These are phyloP conservation scores for Gossypium bickii DNA, from an alignment of 345 rosid species.

Conservation along the genomic window DNA sequence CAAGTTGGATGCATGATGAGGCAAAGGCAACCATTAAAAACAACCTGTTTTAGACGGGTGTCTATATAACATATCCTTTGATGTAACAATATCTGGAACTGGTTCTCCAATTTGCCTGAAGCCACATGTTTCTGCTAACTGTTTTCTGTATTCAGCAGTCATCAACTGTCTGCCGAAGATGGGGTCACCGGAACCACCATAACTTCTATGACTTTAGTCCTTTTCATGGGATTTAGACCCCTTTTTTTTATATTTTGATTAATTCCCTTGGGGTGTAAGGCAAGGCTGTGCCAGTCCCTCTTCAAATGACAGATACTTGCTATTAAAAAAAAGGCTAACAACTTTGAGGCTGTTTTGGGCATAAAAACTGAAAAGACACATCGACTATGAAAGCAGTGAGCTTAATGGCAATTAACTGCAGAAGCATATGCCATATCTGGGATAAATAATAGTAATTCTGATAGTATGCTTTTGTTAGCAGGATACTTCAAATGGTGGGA, in stretches of 20 bases:
- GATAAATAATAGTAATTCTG: not conserved
- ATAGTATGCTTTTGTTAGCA: not conserved
- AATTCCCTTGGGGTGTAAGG: conserved; percentile 26
- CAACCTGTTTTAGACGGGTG: conserved; percentile 73
- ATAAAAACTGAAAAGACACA: not conserved
- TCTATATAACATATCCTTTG: conserved; percentile 58
- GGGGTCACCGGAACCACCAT: conserved; percentile 62
- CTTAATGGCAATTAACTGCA: not conserved
- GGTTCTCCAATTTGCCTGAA: conserved; percentile 78
- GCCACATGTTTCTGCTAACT: conserved; percentile 71
- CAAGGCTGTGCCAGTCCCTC: conserved; percentile 29
- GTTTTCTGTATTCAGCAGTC: conserved; percentile 53
- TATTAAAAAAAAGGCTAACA: not conserved
- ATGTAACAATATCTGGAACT: conserved; percentile 64
- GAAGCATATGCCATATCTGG: not conserved
- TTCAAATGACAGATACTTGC: conserved; percentile 47
- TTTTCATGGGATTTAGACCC: conserved; percentile 27
- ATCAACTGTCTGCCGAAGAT: conserved; percentile 43
- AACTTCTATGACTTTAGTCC: conserved; percentile 39
- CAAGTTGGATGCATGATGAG: not conserved
- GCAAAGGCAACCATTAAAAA: conserved; percentile 6
- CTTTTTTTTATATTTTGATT: conserved; percentile 2
- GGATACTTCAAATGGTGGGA: not conserved
- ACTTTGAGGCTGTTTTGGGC: not conserved
- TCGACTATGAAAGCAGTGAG: not conserved